These are phyloP conservation scores for Phyllosticta citrichinensis DNA, from an alignment of 2,329 filamentous ascomycete genomes.

Conservation along the genomic window DNA sequence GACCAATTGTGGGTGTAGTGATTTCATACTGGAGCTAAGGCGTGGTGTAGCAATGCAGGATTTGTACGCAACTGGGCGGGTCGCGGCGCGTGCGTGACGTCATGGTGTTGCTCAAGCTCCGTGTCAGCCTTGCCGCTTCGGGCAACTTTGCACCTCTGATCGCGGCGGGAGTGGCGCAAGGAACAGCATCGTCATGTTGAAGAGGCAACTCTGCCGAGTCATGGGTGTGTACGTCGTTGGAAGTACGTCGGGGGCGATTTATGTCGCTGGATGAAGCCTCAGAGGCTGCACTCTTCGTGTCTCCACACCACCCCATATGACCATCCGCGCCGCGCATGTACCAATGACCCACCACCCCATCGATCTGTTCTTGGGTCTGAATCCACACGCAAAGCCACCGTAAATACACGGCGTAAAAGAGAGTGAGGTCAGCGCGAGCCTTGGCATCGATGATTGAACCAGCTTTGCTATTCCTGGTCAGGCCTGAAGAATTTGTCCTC, in stretches of 20 bases:
- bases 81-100: constrained; percentile 5
- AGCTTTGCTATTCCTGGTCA: background rate
- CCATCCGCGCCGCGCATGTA: background rate
- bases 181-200: background rate
- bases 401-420: background rate
- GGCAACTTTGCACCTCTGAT: background rate
- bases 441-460: background rate
- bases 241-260: background rate
- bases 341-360: background rate
- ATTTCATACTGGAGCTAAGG: constrained; percentile 10
- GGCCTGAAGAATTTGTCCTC: background rate
- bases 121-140: background rate
- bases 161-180: constrained; percentile 6
- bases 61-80: constrained; percentile 2
- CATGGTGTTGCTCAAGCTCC: background rate
- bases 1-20: constrained; percentile 6
- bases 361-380: background rate
- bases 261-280: background rate
- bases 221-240: background rate
- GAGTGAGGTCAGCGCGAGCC: background rate
- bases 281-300: background rate
- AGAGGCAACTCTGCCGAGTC: background rate
- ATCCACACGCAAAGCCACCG: background rate
- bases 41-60: background rate
- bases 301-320: background rate